Conservation (phyloP, 2,329 filamentous ascomycete genomes). For the Furcasterigmium sp. region DNA sequence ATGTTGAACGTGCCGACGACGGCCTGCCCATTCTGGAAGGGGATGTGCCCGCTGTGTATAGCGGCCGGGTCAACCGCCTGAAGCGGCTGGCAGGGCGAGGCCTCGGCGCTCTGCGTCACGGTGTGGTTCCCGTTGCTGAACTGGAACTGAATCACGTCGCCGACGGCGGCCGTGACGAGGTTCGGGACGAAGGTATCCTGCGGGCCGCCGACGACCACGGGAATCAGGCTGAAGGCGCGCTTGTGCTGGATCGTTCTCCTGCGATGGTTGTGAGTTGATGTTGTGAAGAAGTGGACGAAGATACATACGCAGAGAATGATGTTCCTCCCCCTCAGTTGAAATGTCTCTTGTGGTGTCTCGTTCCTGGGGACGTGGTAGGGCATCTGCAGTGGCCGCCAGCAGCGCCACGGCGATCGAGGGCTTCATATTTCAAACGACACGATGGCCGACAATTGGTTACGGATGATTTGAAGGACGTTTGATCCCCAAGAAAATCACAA, state of each 20-base stretch:
- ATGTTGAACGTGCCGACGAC: slow-evolving; percentile 62
- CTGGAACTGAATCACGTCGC: slow-evolving; percentile 63
- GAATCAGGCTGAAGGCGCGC: slow-evolving; percentile 35
- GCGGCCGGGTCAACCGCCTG: slow-evolving; percentile 35
- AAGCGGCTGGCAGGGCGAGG: slow-evolving; percentile 60
- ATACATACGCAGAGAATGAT: neutral
- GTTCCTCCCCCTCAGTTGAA: neutral
- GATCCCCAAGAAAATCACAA: neutral
- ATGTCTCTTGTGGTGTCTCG: too few species aligned
- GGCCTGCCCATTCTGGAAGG: slow-evolving; percentile 52
- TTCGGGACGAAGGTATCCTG: slow-evolving; percentile 56
- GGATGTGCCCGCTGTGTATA: slow-evolving; percentile 65
- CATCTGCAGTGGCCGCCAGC: neutral
- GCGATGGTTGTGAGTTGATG: too few species aligned
- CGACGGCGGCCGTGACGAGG: slow-evolving; percentile 55
- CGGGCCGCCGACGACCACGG: slow-evolving; percentile 57
- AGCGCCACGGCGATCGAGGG: neutral
- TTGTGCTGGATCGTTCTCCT: too few species aligned
- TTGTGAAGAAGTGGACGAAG: too few species aligned
- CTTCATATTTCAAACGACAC: too few species aligned
- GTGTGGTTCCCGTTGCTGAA: slow-evolving; percentile 70
- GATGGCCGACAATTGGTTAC: too few species aligned
- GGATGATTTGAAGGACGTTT: neutral
- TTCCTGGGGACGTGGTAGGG: neutral
- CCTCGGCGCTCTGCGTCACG: slow-evolving; percentile 71